Evolutionary conservation across 192 early-diverging fungal species (phyloP).

Genomic region (Backusella westeae): DNA sequence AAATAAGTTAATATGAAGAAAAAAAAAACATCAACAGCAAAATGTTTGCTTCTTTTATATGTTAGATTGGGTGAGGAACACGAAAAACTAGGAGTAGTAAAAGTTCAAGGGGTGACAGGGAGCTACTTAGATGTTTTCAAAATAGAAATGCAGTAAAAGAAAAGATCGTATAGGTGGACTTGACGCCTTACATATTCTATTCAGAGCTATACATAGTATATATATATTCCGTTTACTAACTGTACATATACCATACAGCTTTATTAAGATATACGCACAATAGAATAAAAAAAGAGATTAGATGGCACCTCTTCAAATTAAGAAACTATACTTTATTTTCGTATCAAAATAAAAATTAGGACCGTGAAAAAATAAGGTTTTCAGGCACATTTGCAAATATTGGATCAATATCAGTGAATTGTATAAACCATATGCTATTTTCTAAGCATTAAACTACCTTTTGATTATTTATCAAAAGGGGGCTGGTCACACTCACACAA

Average conservation of each 20-base stretch:
- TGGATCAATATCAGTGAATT: neutral
- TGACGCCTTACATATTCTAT: neutral
- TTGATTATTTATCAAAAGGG: constrained; percentile 2
- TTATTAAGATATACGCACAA: neutral
- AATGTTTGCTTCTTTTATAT: neutral
- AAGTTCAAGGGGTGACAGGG: neutral
- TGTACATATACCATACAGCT: neutral
- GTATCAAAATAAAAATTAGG: neutral
- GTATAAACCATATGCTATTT: neutral
- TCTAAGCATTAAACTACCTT: neutral
- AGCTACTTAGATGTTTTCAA: neutral
- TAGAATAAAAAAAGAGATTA: neutral
- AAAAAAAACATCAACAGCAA: neutral
- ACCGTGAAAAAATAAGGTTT: neutral
- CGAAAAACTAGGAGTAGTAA: neutral
- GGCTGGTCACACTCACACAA: neutral
- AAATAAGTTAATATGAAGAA: constrained; percentile 4
- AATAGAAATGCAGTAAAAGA: neutral
- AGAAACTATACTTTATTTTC: neutral
- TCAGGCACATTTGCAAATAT: neutral
- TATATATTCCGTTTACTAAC: neutral
- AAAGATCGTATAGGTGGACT: neutral
- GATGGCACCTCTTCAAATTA: neutral
- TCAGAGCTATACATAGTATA: neutral
- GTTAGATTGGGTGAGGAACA: neutral